A percentile compares a stretch with the other conserved stretches of the same genome.
Conservation (phyloP, 1,284 basidiomycete species). For the Trametes sp. region DNA sequence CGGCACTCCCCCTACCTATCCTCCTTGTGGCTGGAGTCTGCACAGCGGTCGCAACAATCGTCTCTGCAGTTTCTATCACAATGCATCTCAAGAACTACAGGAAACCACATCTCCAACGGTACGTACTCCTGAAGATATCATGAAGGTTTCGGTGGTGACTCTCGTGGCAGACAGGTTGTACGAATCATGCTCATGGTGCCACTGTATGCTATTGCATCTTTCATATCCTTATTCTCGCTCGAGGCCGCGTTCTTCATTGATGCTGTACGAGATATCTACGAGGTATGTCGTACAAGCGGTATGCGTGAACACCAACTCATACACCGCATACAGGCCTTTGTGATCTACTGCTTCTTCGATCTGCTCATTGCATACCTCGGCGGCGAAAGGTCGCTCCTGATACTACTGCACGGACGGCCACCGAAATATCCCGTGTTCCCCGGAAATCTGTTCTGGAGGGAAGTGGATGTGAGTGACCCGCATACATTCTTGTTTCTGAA, state of each 20-base stretch:
- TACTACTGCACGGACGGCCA: slow-evolving; percentile 88
- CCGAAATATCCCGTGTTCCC: slow-evolving; percentile 92
- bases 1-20: slow-evolving; percentile 56
- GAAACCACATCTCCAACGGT: slow-evolving; percentile 85
- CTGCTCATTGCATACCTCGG: slow-evolving; percentile 88
- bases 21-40: slow-evolving; percentile 68
- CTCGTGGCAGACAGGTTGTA: slow-evolving; percentile 79
- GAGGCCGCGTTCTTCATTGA: slow-evolving; percentile 98
- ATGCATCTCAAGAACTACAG: slow-evolving; percentile 93
- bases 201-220: slow-evolving; percentile 89
- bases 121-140: slow-evolving; percentile 26
- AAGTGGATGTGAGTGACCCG: slow-evolving; percentile 92
- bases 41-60: slow-evolving; percentile 75
- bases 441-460: slow-evolving; percentile 75
- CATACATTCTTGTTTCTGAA: slow-evolving; percentile 95
- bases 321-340: slow-evolving; percentile 75
- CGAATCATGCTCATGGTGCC: slow-evolving; percentile 99
- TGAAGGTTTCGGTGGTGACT: no score
- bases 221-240: slow-evolving; percentile 94
- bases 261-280: slow-evolving; percentile 94
- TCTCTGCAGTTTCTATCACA: slow-evolving; percentile 86
- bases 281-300: slow-evolving; percentile 60
- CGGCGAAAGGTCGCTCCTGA: slow-evolving; percentile 92
- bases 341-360: slow-evolving; percentile 94
- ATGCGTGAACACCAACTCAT: slow-evolving; percentile 1